These are phyloP conservation scores for Nigrospora oryzae DNA, from an alignment of 2,329 filamentous ascomycete genomes.

Conservation along the genomic window DNA sequence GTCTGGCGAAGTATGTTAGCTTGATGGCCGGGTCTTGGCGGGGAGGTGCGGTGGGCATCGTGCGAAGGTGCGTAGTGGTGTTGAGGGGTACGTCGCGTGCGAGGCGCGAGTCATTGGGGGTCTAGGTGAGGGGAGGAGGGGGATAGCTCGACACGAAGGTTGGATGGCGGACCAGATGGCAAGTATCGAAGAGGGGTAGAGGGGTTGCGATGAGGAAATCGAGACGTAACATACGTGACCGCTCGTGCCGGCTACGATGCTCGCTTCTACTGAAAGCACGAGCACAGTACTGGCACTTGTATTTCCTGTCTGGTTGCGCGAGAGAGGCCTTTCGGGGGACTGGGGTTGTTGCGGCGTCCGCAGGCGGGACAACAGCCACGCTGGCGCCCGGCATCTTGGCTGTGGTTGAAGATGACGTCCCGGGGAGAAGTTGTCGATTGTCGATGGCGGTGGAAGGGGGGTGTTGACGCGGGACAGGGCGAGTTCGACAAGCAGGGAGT, in stretches of 20 bases:
- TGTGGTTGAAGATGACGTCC: neutral
- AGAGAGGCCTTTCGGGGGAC: constrained; percentile 67
- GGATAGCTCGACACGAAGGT: constrained; percentile 2
- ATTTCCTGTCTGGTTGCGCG: constrained; percentile 83
- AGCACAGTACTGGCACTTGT: constrained; percentile 99
- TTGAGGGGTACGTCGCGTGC: constrained; percentile 5
- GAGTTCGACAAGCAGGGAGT: neutral
- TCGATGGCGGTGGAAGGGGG: neutral
- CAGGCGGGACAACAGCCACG: constrained; percentile 55
- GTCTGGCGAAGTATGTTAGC: constrained; percentile 49
- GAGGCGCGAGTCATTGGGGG: constrained; percentile 2
- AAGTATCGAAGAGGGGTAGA: neutral
- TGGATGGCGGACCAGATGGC: constrained; percentile 6
- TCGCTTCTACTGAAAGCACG: constrained; percentile 96
- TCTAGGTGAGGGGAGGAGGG: constrained; percentile 7
- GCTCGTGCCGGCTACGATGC: constrained; percentile 92
- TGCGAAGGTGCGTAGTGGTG: constrained; percentile 7
- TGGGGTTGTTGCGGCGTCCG: constrained; percentile 56
- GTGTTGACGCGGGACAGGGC: neutral
- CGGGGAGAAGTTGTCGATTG: neutral
- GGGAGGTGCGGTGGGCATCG: neutral
- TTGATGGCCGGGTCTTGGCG: neutral
- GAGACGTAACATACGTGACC: constrained; percentile 73
- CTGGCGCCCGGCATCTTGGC: constrained; percentile 54
- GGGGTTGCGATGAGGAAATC: constrained; percentile 5